Evolutionary conservation across 768 basidiomycete genomes (phyloP).

Genomic region (Trametes maxima): DNA sequence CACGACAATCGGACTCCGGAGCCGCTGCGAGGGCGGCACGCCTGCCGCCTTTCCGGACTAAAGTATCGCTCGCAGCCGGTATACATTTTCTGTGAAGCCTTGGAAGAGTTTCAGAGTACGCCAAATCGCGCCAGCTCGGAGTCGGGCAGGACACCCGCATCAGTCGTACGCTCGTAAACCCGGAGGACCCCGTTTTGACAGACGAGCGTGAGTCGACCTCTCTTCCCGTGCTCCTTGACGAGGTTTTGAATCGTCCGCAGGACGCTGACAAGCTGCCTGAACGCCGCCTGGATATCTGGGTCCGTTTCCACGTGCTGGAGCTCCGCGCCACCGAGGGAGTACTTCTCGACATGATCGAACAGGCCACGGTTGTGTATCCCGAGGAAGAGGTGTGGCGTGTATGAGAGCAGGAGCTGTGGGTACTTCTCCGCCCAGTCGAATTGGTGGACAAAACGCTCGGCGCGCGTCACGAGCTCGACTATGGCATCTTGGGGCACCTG

Average conservation of each 20-base stretch:
- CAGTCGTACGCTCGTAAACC: slow-evolving; percentile 50
- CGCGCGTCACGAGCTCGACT: slow-evolving; percentile 34
- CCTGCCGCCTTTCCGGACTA: too few relatives aligned
- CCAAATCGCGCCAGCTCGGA: slow-evolving; percentile 38
- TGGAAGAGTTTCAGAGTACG: not conserved
- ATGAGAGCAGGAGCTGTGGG: slow-evolving; percentile 70
- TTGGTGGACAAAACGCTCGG: slow-evolving; percentile 16
- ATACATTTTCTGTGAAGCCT: not conserved
- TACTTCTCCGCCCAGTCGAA: slow-evolving; percentile 62
- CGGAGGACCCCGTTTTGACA: slow-evolving; percentile 45
- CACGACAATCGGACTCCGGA: too few relatives aligned
- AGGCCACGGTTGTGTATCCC: slow-evolving; percentile 57
- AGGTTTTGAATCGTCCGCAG: slow-evolving; percentile 46
- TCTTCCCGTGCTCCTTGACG: slow-evolving; percentile 53
- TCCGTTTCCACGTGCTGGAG: slow-evolving; percentile 27
- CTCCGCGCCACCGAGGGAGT: slow-evolving; percentile 30
- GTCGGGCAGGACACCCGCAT: slow-evolving; percentile 49
- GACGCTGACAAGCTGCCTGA: slow-evolving; percentile 35
- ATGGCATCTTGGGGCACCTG: slow-evolving; percentile 40
- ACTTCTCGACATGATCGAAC: slow-evolving; percentile 54
- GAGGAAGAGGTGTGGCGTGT: slow-evolving; percentile 62
- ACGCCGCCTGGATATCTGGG: slow-evolving; percentile 30
- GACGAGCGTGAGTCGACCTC: slow-evolving; percentile 58
- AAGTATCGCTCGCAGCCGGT: too few relatives aligned
- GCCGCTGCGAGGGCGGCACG: too few relatives aligned